These are phyloP conservation scores for Anethum foeniculum DNA, from an alignment of 140 eudicot genomes.

Conservation along the genomic window DNA sequence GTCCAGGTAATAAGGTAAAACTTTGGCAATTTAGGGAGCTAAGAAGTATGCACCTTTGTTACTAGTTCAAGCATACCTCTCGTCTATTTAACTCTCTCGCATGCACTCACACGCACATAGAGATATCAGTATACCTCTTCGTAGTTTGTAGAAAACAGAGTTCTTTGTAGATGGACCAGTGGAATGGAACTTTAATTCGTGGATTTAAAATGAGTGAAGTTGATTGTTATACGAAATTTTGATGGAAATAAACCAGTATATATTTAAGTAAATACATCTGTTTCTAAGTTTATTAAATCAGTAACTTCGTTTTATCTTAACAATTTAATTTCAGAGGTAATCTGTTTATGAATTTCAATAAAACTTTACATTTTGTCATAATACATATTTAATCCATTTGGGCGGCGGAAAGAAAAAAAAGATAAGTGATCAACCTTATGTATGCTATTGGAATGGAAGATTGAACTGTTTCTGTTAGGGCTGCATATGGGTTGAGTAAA, in stretches of 20 bases:
- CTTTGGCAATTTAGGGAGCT: neutral
- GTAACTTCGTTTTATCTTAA: neutral
- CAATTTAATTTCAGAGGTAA: neutral
- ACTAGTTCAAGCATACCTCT: neutral
- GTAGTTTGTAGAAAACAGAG: too few relatives aligned
- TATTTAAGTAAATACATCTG: neutral
- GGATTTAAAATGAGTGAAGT: neutral
- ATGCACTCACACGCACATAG: too few relatives aligned
- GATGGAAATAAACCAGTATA: neutral
- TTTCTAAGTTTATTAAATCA: too few relatives aligned
- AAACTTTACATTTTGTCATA: too few relatives aligned
- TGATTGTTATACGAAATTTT: neutral
- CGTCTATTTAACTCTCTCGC: neutral
- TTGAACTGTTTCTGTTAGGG: neutral
- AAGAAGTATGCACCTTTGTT: neutral
- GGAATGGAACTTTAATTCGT: neutral
- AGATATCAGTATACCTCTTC: too few relatives aligned
- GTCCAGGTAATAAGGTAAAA: neutral
- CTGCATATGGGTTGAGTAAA: too few relatives aligned
- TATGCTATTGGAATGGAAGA: too few relatives aligned
- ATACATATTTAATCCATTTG: too few relatives aligned
- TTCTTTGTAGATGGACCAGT: neutral
- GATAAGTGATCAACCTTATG: neutral
- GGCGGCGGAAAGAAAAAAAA: too few relatives aligned
- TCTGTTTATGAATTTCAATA: neutral